Base-by-base conservation (phyloP, 257 asterid species). In the Capsicum pubescens region DNA sequence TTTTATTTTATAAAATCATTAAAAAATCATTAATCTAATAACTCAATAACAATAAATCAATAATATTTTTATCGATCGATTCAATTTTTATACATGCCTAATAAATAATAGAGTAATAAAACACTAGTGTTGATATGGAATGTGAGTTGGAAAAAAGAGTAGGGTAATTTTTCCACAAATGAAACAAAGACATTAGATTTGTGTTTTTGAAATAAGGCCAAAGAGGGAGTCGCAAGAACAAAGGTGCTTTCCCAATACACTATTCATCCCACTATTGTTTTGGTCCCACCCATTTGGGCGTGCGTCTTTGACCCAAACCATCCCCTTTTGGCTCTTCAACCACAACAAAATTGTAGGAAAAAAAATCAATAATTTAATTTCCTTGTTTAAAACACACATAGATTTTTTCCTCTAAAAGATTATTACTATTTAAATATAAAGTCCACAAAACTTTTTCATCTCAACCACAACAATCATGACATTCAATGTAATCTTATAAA, bases 91-190 rank as follows among this genome's bases (percentile, higher is more conserved):
- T 2, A 26, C 2, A 26, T 0, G 0, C 32, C 32, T 26, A 26
- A 2, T 1, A 26, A 26, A 26, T 26, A 26, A 26, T 26, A n/a
- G n/a, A n/a, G n/a, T n/a, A 26, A 26, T 26, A 26, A 26, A 26
- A 26, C 32, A 26, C 32, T 26, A 21, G 19, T 6, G 60, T 21
- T 74, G 21, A 76, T 54, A 52, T 54, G 81, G 63, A 76, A 3
- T 14, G 48, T 76, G 81, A 76, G 63, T 50, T 12, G 42, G 81
- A 21, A 74, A 32, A 76, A 50, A 13, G 7, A 52, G 64, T 77
- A 77, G 81, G 64, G 64, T 54, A 77, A 77, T 52, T 76, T 76
- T 77, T 54, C 64, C 64, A 77, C 81, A 77, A 26, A 54, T 77
- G 81, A 54, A 76, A 76, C 81, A 76, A 76, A 76, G 5, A 76